phyloP scores from a whole-genome alignment of 495 filamentous ascomycete genomes.

The Trichoderma orchidacearum region DNA sequence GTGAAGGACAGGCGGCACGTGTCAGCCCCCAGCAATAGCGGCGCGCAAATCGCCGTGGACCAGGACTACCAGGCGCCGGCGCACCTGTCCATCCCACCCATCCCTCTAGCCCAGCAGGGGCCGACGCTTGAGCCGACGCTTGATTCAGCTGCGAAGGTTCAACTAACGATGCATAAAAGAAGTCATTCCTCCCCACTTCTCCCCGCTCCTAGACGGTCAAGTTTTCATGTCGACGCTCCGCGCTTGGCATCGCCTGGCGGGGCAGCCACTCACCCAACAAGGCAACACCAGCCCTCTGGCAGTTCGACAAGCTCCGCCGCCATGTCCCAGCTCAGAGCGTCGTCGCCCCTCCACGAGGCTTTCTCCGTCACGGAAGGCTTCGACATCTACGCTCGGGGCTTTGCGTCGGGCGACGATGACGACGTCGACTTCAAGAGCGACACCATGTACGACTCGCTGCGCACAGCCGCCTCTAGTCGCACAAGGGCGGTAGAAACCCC shows the following conservation, averaged over 20 bases:
- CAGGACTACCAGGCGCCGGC: slow-evolving; percentile 2
- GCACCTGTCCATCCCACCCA: not conserved
- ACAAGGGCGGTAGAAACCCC: slow-evolving; percentile 39
- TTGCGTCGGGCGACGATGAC: slow-evolving; percentile 68
- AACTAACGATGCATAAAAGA: slow-evolving; percentile 21
- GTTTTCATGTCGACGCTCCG: slow-evolving; percentile 40
- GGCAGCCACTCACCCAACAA: slow-evolving; percentile 13
- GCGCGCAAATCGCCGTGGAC: slow-evolving; percentile 7
- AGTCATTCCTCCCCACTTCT: slow-evolving; percentile 42
- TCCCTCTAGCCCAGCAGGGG: not conserved
- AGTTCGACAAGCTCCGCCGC: slow-evolving; percentile 11
- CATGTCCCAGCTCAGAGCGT: slow-evolving; percentile 14
- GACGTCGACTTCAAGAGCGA: slow-evolving; percentile 81
- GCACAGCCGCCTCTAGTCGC: slow-evolving; percentile 60
- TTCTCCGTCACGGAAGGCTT: slow-evolving; percentile 75
- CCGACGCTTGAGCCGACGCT: not conserved
- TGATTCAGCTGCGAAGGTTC: slow-evolving; percentile 2
- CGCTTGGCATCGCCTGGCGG: slow-evolving; percentile 26
- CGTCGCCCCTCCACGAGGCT: slow-evolving; percentile 28
- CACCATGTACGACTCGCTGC: slow-evolving; percentile 80
- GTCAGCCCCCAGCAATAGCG: slow-evolving; percentile 20
- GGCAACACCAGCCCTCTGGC: slow-evolving; percentile 13
- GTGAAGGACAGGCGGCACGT: slow-evolving; percentile 25
- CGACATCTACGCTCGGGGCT: slow-evolving; percentile 62
- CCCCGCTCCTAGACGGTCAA: slow-evolving; percentile 40